Evolutionary conservation across 495 filamentous ascomycete genomes (phyloP).

Genomic region (Tuber aestivum): DNA sequence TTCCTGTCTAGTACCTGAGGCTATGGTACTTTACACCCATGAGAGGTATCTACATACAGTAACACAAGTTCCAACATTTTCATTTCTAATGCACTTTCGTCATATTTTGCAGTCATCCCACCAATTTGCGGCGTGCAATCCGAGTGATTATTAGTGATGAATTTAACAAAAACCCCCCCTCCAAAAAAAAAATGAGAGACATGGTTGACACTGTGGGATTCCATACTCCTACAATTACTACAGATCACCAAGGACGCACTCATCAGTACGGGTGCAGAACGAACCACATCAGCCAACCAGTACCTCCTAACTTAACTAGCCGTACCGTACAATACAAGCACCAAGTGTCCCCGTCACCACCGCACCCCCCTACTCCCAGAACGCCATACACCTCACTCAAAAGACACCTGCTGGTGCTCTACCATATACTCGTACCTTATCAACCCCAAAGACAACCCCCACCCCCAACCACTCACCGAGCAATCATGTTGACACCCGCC

Average conservation of each 20-base stretch:
- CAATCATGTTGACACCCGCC: background rate
- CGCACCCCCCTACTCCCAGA: background rate
- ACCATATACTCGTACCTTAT: background rate
- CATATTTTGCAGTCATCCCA: too few species aligned
- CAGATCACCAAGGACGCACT: background rate
- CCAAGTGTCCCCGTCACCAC: background rate
- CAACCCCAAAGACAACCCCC: background rate
- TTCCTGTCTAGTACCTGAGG: too few species aligned
- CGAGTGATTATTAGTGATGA: background rate
- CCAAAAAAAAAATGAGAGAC: background rate
- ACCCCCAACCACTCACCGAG: too few species aligned
- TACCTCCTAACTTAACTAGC: background rate
- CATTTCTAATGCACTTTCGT: too few species aligned
- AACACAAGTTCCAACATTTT: too few species aligned
- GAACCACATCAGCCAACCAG: background rate
- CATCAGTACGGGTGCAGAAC: too few species aligned
- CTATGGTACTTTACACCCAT: too few species aligned
- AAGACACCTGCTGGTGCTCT: background rate
- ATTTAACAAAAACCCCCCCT: background rate
- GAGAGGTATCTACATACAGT: too few species aligned
- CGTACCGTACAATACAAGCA: too few species aligned
- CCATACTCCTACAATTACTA: background rate
- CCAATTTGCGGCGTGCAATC: too few species aligned
- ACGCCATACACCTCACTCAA: background rate
- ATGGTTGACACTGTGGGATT: background rate